Base-by-base conservation (phyloP, 163 green algal species). In the Scenedesmus sp. region DNA sequence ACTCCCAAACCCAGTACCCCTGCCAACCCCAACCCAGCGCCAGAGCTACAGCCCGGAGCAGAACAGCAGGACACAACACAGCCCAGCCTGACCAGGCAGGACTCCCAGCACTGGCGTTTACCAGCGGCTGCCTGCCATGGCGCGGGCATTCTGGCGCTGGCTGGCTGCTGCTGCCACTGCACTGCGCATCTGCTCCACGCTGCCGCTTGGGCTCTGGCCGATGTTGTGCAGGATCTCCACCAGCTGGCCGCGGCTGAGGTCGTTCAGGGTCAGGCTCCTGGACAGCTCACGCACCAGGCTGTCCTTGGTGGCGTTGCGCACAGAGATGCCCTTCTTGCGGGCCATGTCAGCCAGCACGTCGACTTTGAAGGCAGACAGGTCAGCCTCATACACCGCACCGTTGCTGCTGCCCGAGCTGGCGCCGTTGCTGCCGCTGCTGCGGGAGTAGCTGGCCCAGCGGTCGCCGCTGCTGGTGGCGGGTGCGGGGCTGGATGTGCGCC, bases 231-330 rank as follows among this genome's bases (percentile, higher is more conserved):
- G 51, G 51, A 91, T 86, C 76, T 91, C 72, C 24, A 76, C 80
- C 87, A 91, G 53, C 76, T 91, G 76, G 33, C 87, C 87, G 40
- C 56, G 53, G 87, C 87, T 91, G 37, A 91, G 76, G 70, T 91
- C 87, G 43, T 18, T 37, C 51, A 87, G 37, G 18, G 76, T 91
- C 35, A 86, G 40, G 33, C 6, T 65, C 24, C 49, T 53, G 73
- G 33, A 18, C 53, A 91, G 78, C 40, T 59, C n/a, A 56, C 44
- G 82, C 22, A 91, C 72, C n/a, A 91, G 87, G 68, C 16, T 49
- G 46, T 86, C 53, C 87, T 91, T 91, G 87, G 87, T 91, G 35
- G 76, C 87, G 26, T 91, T 91, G 53, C 87, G 76, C 87, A 91
- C 72, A 56, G 40, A 33, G 56, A 91, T 91, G 76, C 87, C 87